Evolutionary conservation across 495 filamentous ascomycete species (phyloP), one percentile per base, ranked within the genome.

Genomic region (Xylaria cubensis): DNA sequence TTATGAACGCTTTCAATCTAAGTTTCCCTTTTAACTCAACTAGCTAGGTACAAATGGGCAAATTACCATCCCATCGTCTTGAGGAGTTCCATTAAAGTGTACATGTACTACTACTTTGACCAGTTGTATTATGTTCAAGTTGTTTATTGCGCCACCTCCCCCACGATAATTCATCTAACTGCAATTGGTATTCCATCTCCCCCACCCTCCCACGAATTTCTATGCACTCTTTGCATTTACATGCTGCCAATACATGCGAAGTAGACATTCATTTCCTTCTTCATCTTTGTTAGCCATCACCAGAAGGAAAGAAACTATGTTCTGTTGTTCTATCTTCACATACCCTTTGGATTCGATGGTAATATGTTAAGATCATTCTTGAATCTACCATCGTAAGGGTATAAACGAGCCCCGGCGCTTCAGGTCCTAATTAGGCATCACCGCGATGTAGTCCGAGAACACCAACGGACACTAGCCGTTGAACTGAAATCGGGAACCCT

Each of bases 401-500:
- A 64, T 39, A 64, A 64, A 29, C 10, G 13, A 42, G 46, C 29
- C 24, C 19, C 5, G 17, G 10, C 3, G 29, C 7, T 67, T 46
- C 9, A 36, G 4, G 3, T 15, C 29, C 26, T 36, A 29, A 41
- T 10, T 2, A 39, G 12, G 32, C 10, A 19, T 41, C 36, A 41
- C 59, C 19, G 17, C 9, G 4, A 42, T 6, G n/a, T 13, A 62
- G 13, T 39, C 17, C n/a, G 13, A 42, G 39, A n/a, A 7, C 15
- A 26, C 10, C 7, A 50, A 21, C 50, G 61, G 61, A 12, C 17
- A n/a, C 77, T 84, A 88, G 19, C 92, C 92, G 73, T 83, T 86
- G 78, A 97, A 98, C 74, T 92, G 91, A 84, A 98, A 98, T 51
- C 93, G 89, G 64, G 90, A 88, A 9, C 93, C 93, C 82, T 97